Evolutionary conservation across 768 basidiomycete genomes (phyloP).

Genomic region (Psilocybe cyanescens): DNA sequence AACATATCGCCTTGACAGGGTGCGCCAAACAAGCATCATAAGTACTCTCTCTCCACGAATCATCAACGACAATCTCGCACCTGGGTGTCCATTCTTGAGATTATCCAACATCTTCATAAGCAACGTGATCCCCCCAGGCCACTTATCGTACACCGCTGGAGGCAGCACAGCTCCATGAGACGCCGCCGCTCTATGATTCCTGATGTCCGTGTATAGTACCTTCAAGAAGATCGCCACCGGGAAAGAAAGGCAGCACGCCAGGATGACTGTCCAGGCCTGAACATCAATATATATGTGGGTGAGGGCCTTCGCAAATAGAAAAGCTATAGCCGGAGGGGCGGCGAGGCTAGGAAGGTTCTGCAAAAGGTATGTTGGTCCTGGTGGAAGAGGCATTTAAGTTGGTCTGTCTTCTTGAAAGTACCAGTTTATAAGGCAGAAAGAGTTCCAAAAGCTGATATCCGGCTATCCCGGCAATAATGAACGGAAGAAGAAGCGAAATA

Average conservation of each 20-base stretch:
- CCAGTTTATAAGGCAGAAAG: too few species aligned
- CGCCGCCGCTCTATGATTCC: conserved; percentile 13
- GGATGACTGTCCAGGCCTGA: conserved; percentile 16
- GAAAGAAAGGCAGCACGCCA: conserved; percentile 17
- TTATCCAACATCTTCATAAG: conserved; percentile 1
- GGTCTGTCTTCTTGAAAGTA: not conserved
- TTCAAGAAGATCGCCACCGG: conserved; percentile 19
- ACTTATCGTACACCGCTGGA: conserved; percentile 30
- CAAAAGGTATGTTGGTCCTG: conserved; percentile 32
- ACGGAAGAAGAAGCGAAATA: too few species aligned
- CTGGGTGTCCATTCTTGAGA: conserved; percentile 10
- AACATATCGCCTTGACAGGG: conserved; percentile 29
- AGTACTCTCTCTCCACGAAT: not conserved
- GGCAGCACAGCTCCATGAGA: conserved; percentile 33
- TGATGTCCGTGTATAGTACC: conserved; percentile 17
- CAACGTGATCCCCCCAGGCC: conserved; percentile 4
- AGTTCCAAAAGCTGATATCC: not conserved
- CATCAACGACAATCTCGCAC: not conserved
- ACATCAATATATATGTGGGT: conserved; percentile 9
- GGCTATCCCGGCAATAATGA: too few species aligned
- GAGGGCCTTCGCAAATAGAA: conserved; percentile 18
- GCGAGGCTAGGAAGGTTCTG: conserved; percentile 28
- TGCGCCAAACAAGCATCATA: not conserved
- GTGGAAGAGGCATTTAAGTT: conserved; percentile 27
- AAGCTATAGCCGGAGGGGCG: conserved; percentile 26